phyloP scores from a whole-genome alignment of 1,284 basidiomycete species.

The Puccinia hordei region DNA sequence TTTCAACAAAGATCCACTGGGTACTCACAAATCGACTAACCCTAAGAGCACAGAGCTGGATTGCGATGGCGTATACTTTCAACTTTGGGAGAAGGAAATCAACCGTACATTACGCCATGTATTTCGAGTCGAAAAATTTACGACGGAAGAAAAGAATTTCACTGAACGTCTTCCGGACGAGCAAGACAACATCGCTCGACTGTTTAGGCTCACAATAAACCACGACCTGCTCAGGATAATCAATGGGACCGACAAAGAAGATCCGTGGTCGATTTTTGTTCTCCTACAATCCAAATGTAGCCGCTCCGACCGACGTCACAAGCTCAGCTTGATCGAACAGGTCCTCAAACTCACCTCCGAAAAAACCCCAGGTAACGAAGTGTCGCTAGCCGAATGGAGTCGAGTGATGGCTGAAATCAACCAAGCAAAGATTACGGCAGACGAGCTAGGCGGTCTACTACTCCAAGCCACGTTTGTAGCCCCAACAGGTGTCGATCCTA shows the following conservation, averaged over 20 bases:
- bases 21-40: not conserved
- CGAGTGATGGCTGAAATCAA: too few species aligned
- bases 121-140: not conserved
- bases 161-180: not conserved
- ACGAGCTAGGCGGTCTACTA: not conserved
- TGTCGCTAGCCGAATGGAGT: too few species aligned
- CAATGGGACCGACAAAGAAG: too few species aligned
- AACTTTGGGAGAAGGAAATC: not conserved
- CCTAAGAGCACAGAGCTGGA: not conserved
- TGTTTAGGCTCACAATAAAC: too few species aligned
- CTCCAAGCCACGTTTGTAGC: not conserved
- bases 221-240: too few species aligned
- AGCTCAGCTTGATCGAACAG: too few species aligned
- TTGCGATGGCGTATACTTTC: not conserved
- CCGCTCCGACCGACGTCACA: too few species aligned
- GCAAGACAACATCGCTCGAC: not conserved
- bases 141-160: not conserved
- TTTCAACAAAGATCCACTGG: too few species aligned
- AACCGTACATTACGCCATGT: not conserved
- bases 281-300: too few species aligned
- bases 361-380: too few species aligned
- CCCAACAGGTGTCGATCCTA: not conserved
- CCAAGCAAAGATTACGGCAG: not conserved
- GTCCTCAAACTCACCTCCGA: too few species aligned
- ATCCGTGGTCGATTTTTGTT: too few species aligned